A percentile compares a stretch with the other conserved stretches of the same genome.
Evolutionary conservation across 805 yeast species (phyloP).

Genomic region (Citeromyces matritensis): DNA sequence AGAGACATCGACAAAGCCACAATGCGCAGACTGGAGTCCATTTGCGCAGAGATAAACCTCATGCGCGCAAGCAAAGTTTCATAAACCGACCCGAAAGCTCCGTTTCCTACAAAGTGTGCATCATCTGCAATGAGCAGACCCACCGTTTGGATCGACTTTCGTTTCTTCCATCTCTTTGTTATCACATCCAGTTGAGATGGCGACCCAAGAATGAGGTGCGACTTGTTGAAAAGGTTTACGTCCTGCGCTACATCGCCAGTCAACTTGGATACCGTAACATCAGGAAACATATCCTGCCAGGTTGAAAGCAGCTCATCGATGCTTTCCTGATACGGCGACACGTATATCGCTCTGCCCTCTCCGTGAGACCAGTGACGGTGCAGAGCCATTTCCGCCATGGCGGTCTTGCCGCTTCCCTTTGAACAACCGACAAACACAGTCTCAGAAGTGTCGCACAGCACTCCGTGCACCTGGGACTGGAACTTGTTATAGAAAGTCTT

Average conservation of each 20-base stretch:
- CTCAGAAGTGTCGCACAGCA: conserved; percentile 41
- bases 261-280: conserved; percentile 45
- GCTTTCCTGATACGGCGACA: conserved; percentile 46
- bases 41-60: conserved; percentile 52
- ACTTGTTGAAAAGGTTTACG: conserved; percentile 33
- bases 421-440: conserved; percentile 56
- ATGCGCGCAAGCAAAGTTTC: conserved; percentile 62
- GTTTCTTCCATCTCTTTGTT: conserved; percentile 72
- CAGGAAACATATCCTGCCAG: conserved; percentile 39
- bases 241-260: conserved; percentile 44
- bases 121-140: conserved; percentile 65
- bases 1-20: conserved; percentile 60
- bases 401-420: conserved; percentile 66
- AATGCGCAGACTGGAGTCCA: conserved; percentile 42
- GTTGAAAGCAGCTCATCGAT: conserved; percentile 26
- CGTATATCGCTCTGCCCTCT: conserved; percentile 56
- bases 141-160: conserved; percentile 53
- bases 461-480: conserved; percentile 57
- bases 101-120: conserved; percentile 48
- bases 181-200: conserved; percentile 64
- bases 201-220: conserved; percentile 63
- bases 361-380: conserved; percentile 58
- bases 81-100: conserved; percentile 41
- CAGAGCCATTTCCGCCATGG: conserved; percentile 58
- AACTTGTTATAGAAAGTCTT: conserved; percentile 47